A percentile compares a stretch with the other conserved stretches of the same genome.
These are phyloP conservation scores for Ogataea paradorogensis DNA, from an alignment of 805 yeast genomes.

Conservation along the genomic window DNA sequence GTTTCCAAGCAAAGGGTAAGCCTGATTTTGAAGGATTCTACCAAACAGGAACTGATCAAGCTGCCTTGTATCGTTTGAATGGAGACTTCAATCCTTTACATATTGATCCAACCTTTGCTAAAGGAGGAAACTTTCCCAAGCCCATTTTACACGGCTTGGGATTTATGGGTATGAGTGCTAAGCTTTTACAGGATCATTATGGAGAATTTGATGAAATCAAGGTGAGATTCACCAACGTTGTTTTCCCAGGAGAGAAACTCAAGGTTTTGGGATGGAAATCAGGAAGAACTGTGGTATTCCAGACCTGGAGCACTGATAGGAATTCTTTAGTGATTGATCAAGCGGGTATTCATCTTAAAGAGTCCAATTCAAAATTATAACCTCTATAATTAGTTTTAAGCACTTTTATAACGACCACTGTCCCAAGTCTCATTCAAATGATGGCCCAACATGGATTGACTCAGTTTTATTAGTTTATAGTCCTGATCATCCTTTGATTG, in stretches of 20 bases:
- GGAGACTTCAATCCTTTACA: conserved; percentile 96
- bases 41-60: conserved; percentile 67
- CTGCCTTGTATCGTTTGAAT: conserved; percentile 84
- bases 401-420: conserved; percentile 23
- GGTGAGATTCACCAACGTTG: conserved; percentile 86
- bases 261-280: conserved; percentile 81
- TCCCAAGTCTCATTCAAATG: conserved; percentile 69
- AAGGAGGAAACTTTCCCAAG: conserved; percentile 75
- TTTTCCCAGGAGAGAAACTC: conserved; percentile 91
- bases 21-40: conserved; percentile 68
- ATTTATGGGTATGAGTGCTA: conserved; percentile 77
- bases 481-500: conserved; percentile 42
- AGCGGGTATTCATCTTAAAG: conserved; percentile 71
- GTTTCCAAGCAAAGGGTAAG: conserved; percentile 49
- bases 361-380: conserved; percentile 23
- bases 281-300: conserved; percentile 70
- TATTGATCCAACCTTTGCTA: conserved; percentile 88
- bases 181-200: conserved; percentile 71
- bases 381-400: conserved; percentile 1
- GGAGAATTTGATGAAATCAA: conserved; percentile 84
- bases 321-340: conserved; percentile 74
- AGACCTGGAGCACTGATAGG: conserved; percentile 77
- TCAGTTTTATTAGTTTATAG: conserved; percentile 38
- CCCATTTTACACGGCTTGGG: conserved; percentile 96
- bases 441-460: conserved; percentile 45